Evolutionary conservation across 1,284 basidiomycete species (phyloP).

Genomic region (Trichosporon coremiiforme): DNA sequence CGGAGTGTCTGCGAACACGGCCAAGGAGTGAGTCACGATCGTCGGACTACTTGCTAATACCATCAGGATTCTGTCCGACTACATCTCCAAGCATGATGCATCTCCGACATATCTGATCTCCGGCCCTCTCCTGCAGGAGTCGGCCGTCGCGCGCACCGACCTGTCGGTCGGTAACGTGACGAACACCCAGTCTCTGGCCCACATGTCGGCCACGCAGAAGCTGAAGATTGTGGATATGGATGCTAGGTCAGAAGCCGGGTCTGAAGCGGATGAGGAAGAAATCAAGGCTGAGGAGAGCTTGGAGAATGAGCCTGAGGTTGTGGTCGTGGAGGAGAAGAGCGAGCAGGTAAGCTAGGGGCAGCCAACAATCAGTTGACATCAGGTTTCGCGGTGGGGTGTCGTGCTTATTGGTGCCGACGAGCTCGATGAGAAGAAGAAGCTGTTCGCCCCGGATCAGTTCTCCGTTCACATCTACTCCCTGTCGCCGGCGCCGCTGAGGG

Average conservation of each 20-base stretch:
- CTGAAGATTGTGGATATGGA: conserved; percentile 53
- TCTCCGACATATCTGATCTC: conserved; percentile 48
- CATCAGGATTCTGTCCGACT: conserved; percentile 35
- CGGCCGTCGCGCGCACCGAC: conserved; percentile 37
- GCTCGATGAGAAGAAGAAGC: conserved; percentile 46
- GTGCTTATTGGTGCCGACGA: conserved; percentile 41
- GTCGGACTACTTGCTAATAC: not conserved
- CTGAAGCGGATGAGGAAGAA: conserved; percentile 40
- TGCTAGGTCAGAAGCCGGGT: conserved; percentile 47
- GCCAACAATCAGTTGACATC: conserved; percentile 22
- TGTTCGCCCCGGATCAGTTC: conserved; percentile 40
- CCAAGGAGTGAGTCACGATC: conserved; percentile 46
- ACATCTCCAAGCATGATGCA: conserved; percentile 34
- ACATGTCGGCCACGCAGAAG: conserved; percentile 38
- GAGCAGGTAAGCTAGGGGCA: conserved; percentile 18
- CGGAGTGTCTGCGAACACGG: conserved; percentile 45
- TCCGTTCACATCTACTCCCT: conserved; percentile 49
- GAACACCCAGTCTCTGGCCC: conserved; percentile 38
- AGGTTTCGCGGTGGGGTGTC: conserved; percentile 45
- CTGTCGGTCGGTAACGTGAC: conserved; percentile 17
- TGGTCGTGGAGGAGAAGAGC: conserved; percentile 26
- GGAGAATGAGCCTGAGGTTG: conserved; percentile 28
- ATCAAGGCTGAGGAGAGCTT: conserved; percentile 28
- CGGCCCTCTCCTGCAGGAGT: conserved; percentile 40
- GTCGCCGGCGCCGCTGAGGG: conserved; percentile 37